Evolutionary conservation across 352 stramenopile genomes (phyloP).

Genomic region (Phytophthora podocarpi): DNA sequence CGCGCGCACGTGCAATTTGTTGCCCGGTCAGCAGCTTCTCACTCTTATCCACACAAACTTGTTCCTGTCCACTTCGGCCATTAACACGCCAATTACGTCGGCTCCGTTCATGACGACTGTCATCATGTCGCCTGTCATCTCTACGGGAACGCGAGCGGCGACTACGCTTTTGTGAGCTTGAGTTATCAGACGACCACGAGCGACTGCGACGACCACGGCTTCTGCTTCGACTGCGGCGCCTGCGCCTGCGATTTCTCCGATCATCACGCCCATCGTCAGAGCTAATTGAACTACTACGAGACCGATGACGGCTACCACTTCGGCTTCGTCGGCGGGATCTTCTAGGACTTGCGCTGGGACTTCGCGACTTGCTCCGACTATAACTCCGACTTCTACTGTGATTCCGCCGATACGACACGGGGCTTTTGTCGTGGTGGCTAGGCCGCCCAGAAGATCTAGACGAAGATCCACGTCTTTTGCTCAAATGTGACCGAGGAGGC

Average conservation of each 20-base stretch:
- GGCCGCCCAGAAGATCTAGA: slow-evolving; percentile 27
- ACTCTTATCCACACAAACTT: slow-evolving; percentile 3
- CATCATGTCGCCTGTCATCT: slow-evolving; percentile 7
- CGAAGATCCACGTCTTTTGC: slow-evolving; percentile 19
- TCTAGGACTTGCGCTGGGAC: slow-evolving; percentile 29
- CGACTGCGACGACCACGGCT: slow-evolving; percentile 28
- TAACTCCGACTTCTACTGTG: slow-evolving; percentile 25
- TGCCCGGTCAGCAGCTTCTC: slow-evolving; percentile 68
- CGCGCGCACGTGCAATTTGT: slow-evolving; percentile 70
- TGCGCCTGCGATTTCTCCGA: slow-evolving; percentile 12
- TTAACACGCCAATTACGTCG: slow-evolving; percentile 12
- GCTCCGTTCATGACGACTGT: slow-evolving; percentile 12
- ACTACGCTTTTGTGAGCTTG: slow-evolving; percentile 16
- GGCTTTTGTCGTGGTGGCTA: slow-evolving; percentile 11
- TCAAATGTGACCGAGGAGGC: slow-evolving; percentile 7
- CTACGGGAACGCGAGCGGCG: slow-evolving; percentile 20
- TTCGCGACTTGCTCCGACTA: slow-evolving; percentile 49
- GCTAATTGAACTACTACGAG: slow-evolving; percentile 31
- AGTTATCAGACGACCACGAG: slow-evolving; percentile 35
- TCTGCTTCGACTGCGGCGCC: slow-evolving; percentile 29
- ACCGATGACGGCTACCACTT: slow-evolving; percentile 35
- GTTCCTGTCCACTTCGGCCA: not conserved
- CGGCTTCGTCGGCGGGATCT: slow-evolving; percentile 30
- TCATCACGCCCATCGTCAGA: slow-evolving; percentile 8
- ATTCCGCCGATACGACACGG: slow-evolving; percentile 9